Evolutionary conservation across 1,284 basidiomycete species (phyloP).

Genomic region (Malassezia dermatis): DNA sequence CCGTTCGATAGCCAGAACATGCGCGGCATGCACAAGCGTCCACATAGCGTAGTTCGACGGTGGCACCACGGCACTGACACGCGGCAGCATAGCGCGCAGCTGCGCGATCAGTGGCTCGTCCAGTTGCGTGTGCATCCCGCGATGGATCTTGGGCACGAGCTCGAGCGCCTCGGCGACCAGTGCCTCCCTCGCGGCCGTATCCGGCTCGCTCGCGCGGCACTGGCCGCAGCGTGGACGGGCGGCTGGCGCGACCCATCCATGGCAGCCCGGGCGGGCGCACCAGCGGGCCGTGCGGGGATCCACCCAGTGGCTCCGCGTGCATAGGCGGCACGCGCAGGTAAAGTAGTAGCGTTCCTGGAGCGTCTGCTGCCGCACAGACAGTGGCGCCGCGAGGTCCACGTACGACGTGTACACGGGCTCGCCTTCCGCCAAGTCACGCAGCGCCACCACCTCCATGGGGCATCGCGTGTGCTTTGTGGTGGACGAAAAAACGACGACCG

Average conservation of each 20-base stretch:
- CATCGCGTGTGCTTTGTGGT: constrained; percentile 14
- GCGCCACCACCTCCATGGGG: constrained; percentile 54
- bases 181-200: constrained; percentile 42
- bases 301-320: constrained; percentile 51
- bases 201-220: constrained; percentile 50
- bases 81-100: constrained; percentile 17
- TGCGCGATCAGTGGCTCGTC: neutral
- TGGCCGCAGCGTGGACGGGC: neutral
- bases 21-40: constrained; percentile 10
- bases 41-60: constrained; percentile 11
- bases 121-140: neutral
- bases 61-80: constrained; percentile 1
- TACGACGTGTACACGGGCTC: constrained; percentile 59
- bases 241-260: constrained; percentile 26
- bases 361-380: constrained; percentile 56
- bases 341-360: constrained; percentile 70
- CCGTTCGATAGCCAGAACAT: constrained; percentile 11
- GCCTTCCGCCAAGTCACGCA: constrained; percentile 48
- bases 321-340: constrained; percentile 59
- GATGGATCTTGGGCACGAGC: neutral
- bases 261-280: constrained; percentile 50
- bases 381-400: constrained; percentile 65
- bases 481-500: constrained; percentile 77
- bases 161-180: neutral
- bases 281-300: constrained; percentile 63